These are phyloP conservation scores for Penicillium sp. DNA, from an alignment of 2,329 filamentous ascomycete species.

Conservation along the genomic window DNA sequence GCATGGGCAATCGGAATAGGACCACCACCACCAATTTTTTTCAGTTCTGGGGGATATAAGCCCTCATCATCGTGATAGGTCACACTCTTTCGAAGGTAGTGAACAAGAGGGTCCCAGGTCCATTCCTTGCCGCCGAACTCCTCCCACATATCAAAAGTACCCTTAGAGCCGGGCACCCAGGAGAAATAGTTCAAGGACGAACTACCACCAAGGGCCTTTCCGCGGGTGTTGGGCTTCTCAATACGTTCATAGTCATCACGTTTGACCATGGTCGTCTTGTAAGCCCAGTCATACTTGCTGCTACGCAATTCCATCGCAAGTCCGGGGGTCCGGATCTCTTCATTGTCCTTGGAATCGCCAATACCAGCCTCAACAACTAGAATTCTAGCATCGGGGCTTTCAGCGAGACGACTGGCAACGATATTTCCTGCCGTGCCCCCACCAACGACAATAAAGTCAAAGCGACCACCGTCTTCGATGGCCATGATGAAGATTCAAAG, in stretches of 20 bases:
- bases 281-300: constrained; percentile 63
- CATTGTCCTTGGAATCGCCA: constrained; percentile 54
- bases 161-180: constrained; percentile 63
- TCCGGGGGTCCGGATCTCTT: constrained; percentile 62
- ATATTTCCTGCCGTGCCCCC: constrained; percentile 43
- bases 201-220: constrained; percentile 64
- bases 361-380: constrained; percentile 43
- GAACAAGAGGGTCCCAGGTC: constrained; percentile 58
- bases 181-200: constrained; percentile 67
- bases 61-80: constrained; percentile 62
- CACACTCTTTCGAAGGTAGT: constrained; percentile 61
- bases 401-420: constrained; percentile 58
- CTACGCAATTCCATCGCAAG: constrained; percentile 61
- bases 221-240: constrained; percentile 67
- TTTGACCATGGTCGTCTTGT: constrained; percentile 66
- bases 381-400: constrained; percentile 51
- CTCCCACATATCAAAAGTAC: constrained; percentile 59
- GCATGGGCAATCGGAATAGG: constrained; percentile 61
- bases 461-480: constrained; percentile 15
- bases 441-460: constrained; percentile 39
- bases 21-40: constrained; percentile 57
- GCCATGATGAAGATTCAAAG: background rate
- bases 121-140: constrained; percentile 55
- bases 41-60: constrained; percentile 52
- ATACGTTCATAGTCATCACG: constrained; percentile 60